Evolutionary conservation across 1,284 basidiomycete species (phyloP).

Genomic region (Ganoderma sinense): DNA sequence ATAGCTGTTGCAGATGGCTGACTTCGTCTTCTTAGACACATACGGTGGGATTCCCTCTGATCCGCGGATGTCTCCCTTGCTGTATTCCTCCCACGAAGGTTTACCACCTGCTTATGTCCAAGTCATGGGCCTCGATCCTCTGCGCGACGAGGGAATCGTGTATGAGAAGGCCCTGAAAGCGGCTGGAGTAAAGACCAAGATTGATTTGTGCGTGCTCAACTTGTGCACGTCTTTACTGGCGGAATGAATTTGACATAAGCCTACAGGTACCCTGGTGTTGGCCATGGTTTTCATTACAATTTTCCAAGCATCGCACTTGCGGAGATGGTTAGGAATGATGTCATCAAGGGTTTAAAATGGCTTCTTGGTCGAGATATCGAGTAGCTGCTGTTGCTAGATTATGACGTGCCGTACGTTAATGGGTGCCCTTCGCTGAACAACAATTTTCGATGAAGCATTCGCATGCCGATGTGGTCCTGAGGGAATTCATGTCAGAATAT

Average conservation of each 20-base stretch:
- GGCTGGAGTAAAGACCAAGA: slow-evolving; percentile 30
- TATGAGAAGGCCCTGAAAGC: slow-evolving; percentile 34
- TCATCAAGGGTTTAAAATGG: slow-evolving; percentile 20
- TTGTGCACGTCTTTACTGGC: background rate
- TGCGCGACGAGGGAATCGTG: slow-evolving; percentile 36
- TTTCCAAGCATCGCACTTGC: slow-evolving; percentile 7
- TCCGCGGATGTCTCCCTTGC: slow-evolving; percentile 1
- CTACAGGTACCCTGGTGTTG: slow-evolving; percentile 9
- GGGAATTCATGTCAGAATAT: too few species aligned
- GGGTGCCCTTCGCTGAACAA: background rate
- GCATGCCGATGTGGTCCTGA: too few species aligned
- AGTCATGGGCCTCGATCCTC: slow-evolving; percentile 30
- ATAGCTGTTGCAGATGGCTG: background rate
- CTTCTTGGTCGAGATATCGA: slow-evolving; percentile 7
- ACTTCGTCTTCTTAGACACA: background rate
- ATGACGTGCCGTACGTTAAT: background rate
- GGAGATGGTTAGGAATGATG: slow-evolving; percentile 8
- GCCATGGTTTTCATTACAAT: slow-evolving; percentile 17
- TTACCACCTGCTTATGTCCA: slow-evolving; percentile 36
- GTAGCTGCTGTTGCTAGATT: background rate
- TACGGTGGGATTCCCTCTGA: background rate
- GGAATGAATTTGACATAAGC: background rate
- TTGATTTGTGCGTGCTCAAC: slow-evolving; percentile 22
- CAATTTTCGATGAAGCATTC: background rate
- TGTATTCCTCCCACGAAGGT: slow-evolving; percentile 17